Evolutionary conservation across 768 basidiomycete species (phyloP), one percentile per base, ranked within the genome.

Genomic region (Brasilioporus rufonigricans): DNA sequence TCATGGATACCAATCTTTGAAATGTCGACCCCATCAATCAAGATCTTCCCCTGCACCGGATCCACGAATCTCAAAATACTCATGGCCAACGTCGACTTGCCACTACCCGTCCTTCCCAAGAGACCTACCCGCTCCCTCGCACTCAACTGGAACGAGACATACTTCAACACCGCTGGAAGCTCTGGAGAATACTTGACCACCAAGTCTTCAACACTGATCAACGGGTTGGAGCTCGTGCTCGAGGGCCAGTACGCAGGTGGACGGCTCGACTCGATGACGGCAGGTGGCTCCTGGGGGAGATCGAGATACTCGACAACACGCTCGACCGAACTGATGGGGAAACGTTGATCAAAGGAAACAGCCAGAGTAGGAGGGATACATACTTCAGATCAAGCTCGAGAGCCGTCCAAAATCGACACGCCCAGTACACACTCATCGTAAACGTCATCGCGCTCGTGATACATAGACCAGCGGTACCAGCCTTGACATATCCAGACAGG

Each of bases 201-300:
- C 26, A 96, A 74, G 57, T 93, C 80, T 60, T 93, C 85, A 0
- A 91, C 89, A 1, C 72, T 70, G 29, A 97, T 63, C 24, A 95
- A 74, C 4, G 77, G 65, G 27, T 84, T 76, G 9, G 80, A 74
- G 46, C 77, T 80, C 18, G 85, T 76, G 54, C 79, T 84, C 0
- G 92, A 92, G 0, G 94, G 94, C 94, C 94, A 97, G 64, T 94
- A 94, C 0, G 93, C 94, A 1, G 94, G 94, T 1, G 86, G 87
- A 8, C 90, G 82, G 52, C 80, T 81, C 0, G 80, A 79, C 59
- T 92, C 86, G 46, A 93, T 86, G 54, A 87, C 65, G 0, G 85
- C 77, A 3, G 91, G 84, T 0, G 94, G 88, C 65, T 96, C 93
- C 68, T 93, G 91, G 0, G 92, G 92, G 6, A 97, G 78, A 48